Evolutionary conservation across 2,329 filamentous ascomycete genomes (phyloP).

Genomic region (Botrytis aclada): DNA sequence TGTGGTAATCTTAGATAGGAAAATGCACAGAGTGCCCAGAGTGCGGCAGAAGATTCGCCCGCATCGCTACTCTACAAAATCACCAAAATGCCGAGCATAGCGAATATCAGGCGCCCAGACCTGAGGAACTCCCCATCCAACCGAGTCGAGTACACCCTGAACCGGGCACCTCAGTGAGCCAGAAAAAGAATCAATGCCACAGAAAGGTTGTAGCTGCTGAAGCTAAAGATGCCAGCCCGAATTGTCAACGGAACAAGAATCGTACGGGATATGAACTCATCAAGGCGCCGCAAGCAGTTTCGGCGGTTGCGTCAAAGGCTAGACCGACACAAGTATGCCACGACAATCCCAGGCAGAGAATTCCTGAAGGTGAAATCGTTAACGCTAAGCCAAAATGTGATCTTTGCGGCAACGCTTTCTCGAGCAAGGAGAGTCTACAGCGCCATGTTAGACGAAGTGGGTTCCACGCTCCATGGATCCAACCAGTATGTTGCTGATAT

Average conservation of each 20-base stretch:
- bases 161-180: not conserved
- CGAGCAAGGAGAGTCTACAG: not conserved
- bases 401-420: not conserved
- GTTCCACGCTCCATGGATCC: too few species aligned
- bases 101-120: not conserved
- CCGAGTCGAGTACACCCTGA: not conserved
- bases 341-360: not conserved
- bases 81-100: not conserved
- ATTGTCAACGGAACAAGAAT: not conserved
- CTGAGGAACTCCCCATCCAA: not conserved
- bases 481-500: not conserved
- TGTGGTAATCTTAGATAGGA: not conserved
- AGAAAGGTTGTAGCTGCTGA: not conserved
- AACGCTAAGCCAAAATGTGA: not conserved
- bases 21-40: not conserved
- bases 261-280: not conserved
- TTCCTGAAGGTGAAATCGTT: not conserved
- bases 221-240: not conserved
- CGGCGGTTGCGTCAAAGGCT: not conserved
- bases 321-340: not conserved
- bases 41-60: not conserved
- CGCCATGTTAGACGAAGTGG: not conserved
- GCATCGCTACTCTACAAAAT: not conserved
- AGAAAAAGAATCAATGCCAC: not conserved
- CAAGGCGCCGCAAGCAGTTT: not conserved